These are phyloP conservation scores for Orbilia ellipsospora DNA, from an alignment of 2,329 filamentous ascomycete species.

Conservation along the genomic window DNA sequence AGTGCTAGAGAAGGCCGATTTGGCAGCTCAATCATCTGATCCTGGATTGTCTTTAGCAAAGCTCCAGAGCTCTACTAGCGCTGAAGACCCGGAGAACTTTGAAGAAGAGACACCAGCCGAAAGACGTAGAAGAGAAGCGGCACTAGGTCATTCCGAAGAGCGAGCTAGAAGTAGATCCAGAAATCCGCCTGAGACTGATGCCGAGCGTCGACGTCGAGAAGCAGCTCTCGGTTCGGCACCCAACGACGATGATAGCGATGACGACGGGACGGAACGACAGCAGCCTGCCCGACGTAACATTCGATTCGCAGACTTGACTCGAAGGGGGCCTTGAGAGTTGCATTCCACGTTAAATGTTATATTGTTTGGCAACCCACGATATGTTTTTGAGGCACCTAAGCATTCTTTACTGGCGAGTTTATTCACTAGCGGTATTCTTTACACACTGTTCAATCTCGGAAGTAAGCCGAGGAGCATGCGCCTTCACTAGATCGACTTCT, in stretches of 20 bases:
- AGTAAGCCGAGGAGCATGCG: slow-evolving; percentile 11
- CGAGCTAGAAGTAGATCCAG: slow-evolving; percentile 6
- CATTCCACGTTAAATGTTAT: slow-evolving; percentile 8
- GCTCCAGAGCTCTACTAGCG: slow-evolving; percentile 36
- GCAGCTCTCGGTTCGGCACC: slow-evolving; percentile 69
- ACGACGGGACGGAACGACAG: slow-evolving; percentile 49
- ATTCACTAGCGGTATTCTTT: slow-evolving; percentile 5
- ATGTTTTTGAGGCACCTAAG: not conserved
- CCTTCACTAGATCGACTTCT: not conserved
- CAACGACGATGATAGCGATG: slow-evolving; percentile 42
- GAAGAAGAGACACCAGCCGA: slow-evolving; percentile 79
- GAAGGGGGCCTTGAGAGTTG: not conserved
- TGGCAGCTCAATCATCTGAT: slow-evolving; percentile 20
- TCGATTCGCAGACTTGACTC: slow-evolving; percentile 39
- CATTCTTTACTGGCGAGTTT: not conserved
- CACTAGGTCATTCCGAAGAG: slow-evolving; percentile 67
- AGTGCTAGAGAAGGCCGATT: slow-evolving; percentile 35
- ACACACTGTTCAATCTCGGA: slow-evolving; percentile 15
- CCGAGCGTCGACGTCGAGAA: slow-evolving; percentile 77
- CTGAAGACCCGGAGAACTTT: slow-evolving; percentile 60
- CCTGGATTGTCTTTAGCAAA: slow-evolving; percentile 37
- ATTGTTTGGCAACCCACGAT: not conserved
- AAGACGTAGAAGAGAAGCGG: slow-evolving; percentile 77
- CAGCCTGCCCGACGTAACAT: slow-evolving; percentile 35
- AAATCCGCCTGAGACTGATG: slow-evolving; percentile 71